Conservation (phyloP, 192 early-diverging fungal genomes). For the Podila epicladia region DNA sequence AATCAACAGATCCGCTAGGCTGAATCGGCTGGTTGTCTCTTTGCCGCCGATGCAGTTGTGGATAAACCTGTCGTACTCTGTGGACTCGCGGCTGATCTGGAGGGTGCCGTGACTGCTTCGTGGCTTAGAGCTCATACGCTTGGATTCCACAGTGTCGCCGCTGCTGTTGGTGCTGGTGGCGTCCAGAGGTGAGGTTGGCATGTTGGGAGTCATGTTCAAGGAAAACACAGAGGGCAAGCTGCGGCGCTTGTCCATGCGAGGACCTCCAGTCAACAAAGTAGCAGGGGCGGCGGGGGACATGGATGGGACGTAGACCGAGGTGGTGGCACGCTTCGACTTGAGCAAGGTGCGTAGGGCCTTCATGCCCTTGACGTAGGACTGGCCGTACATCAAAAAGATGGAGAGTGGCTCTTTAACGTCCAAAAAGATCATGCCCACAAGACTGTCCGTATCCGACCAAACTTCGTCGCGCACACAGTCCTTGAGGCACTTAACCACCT, state of each 20-base stretch:
- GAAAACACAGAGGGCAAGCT: constrained; percentile 34
- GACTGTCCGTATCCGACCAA: constrained; percentile 37
- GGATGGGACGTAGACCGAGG: background rate
- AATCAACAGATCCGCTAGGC: constrained; percentile 77
- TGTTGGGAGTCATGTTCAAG: constrained; percentile 3
- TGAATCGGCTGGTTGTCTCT: constrained; percentile 64
- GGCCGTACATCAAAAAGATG: constrained; percentile 49
- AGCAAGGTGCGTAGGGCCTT: constrained; percentile 37
- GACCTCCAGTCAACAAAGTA: background rate
- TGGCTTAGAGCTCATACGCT: constrained; percentile 4
- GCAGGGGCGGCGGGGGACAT: background rate
- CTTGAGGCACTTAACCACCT: constrained; percentile 15
- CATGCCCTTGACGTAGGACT: constrained; percentile 52
- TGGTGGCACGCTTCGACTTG: constrained; percentile 31
- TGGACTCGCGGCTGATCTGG: background rate
- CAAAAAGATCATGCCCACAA: constrained; percentile 43
- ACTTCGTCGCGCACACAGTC: constrained; percentile 44
- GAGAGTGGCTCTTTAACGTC: constrained; percentile 42
- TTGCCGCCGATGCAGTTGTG: constrained; percentile 56
- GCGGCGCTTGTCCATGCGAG: constrained; percentile 33
- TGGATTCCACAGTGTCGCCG: background rate
- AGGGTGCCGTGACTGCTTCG: constrained; percentile 17
- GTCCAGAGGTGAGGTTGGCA: background rate
- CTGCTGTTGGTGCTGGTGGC: background rate
- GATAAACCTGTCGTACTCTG: constrained; percentile 16